Percentiles rank a stretch among this genome's conserved stretches.
phyloP scores from a whole-genome alignment of 768 basidiomycete species.

The Boletus eberwhitei region DNA sequence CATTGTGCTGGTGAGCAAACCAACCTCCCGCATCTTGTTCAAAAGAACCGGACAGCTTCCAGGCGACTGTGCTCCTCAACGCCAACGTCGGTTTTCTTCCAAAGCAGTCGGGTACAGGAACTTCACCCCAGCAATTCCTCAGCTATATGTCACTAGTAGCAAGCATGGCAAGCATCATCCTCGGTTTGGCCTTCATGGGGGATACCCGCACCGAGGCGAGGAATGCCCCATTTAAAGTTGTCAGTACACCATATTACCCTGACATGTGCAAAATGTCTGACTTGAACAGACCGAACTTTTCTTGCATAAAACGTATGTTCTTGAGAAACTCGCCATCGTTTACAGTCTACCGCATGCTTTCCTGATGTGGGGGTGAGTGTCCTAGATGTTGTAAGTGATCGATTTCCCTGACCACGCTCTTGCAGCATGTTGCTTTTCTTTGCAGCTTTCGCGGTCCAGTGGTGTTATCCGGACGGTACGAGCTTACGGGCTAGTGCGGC shows the following conservation, averaged over 20 bases:
- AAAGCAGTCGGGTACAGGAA: slow-evolving; percentile 39
- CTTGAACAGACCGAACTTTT: slow-evolving; percentile 12
- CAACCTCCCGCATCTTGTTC: neutral
- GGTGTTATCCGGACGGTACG: slow-evolving; percentile 12
- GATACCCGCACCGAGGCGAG: slow-evolving; percentile 36
- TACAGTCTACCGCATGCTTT: slow-evolving; percentile 56
- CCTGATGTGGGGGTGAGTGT: slow-evolving; percentile 57
- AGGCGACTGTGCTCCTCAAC: slow-evolving; percentile 57
- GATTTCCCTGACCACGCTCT: neutral
- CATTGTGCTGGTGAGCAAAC: slow-evolving; percentile 46
- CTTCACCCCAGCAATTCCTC: slow-evolving; percentile 34
- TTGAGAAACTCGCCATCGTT: slow-evolving; percentile 51
- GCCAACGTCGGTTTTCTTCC: slow-evolving; percentile 62
- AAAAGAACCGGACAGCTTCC: neutral
- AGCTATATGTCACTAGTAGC: slow-evolving; percentile 44
- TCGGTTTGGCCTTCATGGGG: slow-evolving; percentile 42
- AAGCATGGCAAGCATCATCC: slow-evolving; percentile 41
- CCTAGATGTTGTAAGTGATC: neutral
- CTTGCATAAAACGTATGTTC: slow-evolving; percentile 31
- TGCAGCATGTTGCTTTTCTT: slow-evolving; percentile 30
- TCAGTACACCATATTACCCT: slow-evolving; percentile 20
- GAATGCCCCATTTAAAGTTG: slow-evolving; percentile 33
- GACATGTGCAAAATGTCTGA: neutral
- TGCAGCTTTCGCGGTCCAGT: slow-evolving; percentile 25
- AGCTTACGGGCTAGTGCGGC: slow-evolving; percentile 28